Evolutionary conservation across 1,284 basidiomycete species (phyloP).

Genomic region (Trichosporon faecale): DNA sequence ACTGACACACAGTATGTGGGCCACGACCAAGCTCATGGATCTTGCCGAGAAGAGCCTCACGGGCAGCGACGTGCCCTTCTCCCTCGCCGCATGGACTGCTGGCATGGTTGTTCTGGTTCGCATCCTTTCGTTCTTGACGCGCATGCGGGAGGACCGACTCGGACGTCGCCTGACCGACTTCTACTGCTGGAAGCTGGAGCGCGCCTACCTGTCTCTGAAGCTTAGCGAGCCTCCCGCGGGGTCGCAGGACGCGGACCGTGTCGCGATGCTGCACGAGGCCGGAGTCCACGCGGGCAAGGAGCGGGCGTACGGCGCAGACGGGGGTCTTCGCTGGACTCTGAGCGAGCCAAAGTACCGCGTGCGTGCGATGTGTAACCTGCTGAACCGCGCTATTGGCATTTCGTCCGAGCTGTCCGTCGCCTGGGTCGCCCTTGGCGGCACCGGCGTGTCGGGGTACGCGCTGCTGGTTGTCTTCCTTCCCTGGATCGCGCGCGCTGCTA

Average conservation of each 20-base stretch:
- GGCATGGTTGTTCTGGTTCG: background rate
- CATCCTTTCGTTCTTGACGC: background rate
- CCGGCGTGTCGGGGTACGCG: background rate
- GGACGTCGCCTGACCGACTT: background rate
- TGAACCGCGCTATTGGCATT: background rate
- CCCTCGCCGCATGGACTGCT: background rate
- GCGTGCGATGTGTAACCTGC: background rate
- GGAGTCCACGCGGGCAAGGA: background rate
- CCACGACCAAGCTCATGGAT: background rate
- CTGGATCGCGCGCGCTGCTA: background rate
- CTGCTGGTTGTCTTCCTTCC: background rate
- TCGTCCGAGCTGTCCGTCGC: background rate
- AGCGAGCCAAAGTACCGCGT: background rate
- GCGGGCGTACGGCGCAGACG: background rate
- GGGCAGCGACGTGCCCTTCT: background rate
- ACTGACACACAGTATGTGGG: constrained; percentile 1
- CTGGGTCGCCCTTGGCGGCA: background rate
- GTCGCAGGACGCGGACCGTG: background rate
- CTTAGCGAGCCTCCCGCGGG: background rate
- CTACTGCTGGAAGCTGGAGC: background rate
- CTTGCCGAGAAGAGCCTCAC: background rate
- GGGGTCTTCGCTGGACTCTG: background rate
- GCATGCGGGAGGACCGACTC: background rate
- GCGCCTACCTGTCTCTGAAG: background rate
- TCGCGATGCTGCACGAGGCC: background rate